phyloP scores from a whole-genome alignment of 257 asterid species.

The Petrea volubilis region DNA sequence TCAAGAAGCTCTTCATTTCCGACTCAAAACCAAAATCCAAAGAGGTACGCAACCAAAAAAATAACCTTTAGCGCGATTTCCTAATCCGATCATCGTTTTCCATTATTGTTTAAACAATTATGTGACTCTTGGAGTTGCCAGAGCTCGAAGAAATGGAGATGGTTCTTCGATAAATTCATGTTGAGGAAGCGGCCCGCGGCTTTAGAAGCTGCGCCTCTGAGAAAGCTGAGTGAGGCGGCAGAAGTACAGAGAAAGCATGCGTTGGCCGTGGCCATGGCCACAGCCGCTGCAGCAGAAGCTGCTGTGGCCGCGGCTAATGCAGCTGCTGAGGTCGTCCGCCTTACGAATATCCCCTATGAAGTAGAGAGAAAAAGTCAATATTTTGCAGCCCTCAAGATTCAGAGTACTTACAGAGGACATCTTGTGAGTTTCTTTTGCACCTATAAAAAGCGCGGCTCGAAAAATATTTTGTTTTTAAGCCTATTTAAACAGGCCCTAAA shows the following conservation, averaged over 20 bases:
- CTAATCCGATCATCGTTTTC: constrained; percentile 2
- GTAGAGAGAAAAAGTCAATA: constrained; percentile 24
- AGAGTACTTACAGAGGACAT: constrained; percentile 67
- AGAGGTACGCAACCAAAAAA: constrained; percentile 42
- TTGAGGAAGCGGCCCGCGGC: constrained; percentile 52
- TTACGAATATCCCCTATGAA: constrained; percentile 46
- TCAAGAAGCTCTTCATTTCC: constrained; percentile 62
- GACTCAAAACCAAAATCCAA: constrained; percentile 56
- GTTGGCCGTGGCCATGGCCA: constrained; percentile 71
- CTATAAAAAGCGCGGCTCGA: no score
- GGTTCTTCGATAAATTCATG: constrained; percentile 53
- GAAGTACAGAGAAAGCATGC: constrained; percentile 72
- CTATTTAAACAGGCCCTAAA: no score
- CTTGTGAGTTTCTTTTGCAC: constrained; percentile 63
- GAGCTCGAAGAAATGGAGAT: constrained; percentile 62
- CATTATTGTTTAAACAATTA: not conserved
- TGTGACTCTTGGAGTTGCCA: constrained; percentile 19
- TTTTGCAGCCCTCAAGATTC: constrained; percentile 60
- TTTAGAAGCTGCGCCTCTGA: constrained; percentile 57
- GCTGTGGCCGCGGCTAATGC: constrained; percentile 93
- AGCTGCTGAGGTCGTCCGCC: constrained; percentile 87
- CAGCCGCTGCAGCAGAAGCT: constrained; percentile 91
- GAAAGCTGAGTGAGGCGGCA: constrained; percentile 50
- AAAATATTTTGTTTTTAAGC: no score
- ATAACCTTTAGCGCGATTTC: not conserved